Percentiles rank a stretch among this genome's conserved stretches.
These are phyloP conservation scores for Gonapodya sp. DNA, from an alignment of 192 early-diverging fungal genomes.

Conservation along the genomic window DNA sequence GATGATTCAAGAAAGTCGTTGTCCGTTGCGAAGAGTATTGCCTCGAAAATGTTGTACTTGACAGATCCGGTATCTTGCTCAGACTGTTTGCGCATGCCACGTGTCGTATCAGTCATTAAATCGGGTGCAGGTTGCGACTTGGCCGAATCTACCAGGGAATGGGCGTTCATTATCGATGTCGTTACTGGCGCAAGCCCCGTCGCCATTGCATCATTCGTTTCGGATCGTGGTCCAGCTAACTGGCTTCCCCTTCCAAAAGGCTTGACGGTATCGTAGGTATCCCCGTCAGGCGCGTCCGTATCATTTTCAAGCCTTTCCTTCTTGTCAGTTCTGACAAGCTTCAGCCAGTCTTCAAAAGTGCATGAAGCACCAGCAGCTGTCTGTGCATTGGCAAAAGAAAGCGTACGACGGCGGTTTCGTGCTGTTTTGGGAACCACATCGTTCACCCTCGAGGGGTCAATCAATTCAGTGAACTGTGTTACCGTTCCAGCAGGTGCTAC, in stretches of 20 bases:
- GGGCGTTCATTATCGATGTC: not conserved
- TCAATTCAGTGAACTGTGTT: not conserved
- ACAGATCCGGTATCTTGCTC: not conserved
- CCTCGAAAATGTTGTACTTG: constrained; percentile 31
- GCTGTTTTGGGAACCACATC: constrained; percentile 2
- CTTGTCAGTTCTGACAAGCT: not conserved
- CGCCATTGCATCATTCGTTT: not conserved
- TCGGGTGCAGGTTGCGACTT: not conserved
- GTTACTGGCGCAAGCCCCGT: not conserved
- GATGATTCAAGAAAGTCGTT: constrained; percentile 49
- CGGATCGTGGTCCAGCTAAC: too few species aligned
- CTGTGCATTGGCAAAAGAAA: constrained; percentile 8
- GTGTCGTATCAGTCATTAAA: not conserved
- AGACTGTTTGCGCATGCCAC: not conserved
- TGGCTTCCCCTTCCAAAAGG: too few species aligned
- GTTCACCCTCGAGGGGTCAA: not conserved
- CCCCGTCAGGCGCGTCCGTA: not conserved
- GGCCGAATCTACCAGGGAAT: not conserved
- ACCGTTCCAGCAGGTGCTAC: not conserved
- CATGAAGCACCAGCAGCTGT: not conserved
- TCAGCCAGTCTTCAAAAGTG: not conserved
- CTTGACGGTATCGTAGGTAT: not conserved
- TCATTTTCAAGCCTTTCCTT: not conserved
- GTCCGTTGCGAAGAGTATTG: constrained; percentile 47
- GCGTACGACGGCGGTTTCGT: not conserved